phyloP scores from a whole-genome alignment of 192 early-diverging fungal genomes.

The Mycoemilia scoparia region DNA sequence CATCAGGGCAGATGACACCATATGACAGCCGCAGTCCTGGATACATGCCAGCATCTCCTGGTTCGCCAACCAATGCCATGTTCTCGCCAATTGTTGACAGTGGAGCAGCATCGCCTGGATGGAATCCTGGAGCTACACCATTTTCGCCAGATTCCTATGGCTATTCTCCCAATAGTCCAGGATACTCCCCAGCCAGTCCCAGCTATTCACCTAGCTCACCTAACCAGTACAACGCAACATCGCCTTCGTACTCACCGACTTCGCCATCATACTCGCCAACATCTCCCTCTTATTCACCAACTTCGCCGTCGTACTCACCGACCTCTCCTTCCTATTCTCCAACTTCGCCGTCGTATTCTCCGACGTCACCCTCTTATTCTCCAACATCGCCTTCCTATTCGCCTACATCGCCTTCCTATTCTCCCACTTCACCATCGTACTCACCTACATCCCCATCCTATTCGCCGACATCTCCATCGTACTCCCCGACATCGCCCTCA shows the following conservation, averaged over 20 bases:
- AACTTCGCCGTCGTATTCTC: constrained; percentile 40
- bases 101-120: constrained; percentile 42
- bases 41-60: constrained; percentile 35
- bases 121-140: constrained; percentile 33
- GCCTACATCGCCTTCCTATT: constrained; percentile 40
- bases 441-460: constrained; percentile 51
- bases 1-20: constrained; percentile 65
- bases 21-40: constrained; percentile 56
- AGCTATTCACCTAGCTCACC: constrained; percentile 53
- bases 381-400: constrained; percentile 38
- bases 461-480: constrained; percentile 51
- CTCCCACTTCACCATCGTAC: constrained; percentile 37
- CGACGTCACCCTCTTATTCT: constrained; percentile 28
- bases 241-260: constrained; percentile 44
- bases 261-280: constrained; percentile 44
- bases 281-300: constrained; percentile 46
- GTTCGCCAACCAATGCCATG: constrained; percentile 54
- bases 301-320: constrained; percentile 39
- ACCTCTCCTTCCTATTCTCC: constrained; percentile 49
- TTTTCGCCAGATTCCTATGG: constrained; percentile 35
- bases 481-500: constrained; percentile 39
- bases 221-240: constrained; percentile 2
- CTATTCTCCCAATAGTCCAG: constrained; percentile 55
- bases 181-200: constrained; percentile 52
- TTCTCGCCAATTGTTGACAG: constrained; percentile 73